These are phyloP conservation scores for Aspergillus biplanus DNA, from an alignment of 495 filamentous ascomycete genomes.

Conservation along the genomic window DNA sequence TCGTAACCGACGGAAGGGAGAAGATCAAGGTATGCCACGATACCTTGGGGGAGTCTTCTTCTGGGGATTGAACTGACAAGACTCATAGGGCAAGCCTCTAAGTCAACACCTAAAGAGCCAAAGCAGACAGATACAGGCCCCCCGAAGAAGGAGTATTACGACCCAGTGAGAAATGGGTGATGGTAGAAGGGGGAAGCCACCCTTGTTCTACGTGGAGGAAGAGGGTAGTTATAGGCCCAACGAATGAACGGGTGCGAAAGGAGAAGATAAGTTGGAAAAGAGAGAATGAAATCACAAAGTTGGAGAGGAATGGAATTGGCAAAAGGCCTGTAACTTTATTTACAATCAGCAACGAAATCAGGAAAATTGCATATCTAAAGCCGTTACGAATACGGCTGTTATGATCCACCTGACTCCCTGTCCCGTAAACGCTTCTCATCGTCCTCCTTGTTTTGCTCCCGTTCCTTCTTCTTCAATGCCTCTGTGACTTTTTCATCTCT, in stretches of 20 bases:
- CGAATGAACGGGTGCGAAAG: too few relatives aligned
- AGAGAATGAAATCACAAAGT: background rate
- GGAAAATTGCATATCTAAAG: background rate
- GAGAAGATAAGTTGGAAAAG: background rate
- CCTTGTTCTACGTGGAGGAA: background rate
- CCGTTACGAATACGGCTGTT: background rate
- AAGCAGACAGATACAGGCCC: slow-evolving; percentile 31
- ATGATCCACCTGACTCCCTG: slow-evolving; percentile 23
- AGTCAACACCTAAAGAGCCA: slow-evolving; percentile 25
- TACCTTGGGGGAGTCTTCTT: too few relatives aligned
- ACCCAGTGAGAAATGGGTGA: slow-evolving; percentile 49
- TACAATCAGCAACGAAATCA: background rate
- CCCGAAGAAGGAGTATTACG: slow-evolving; percentile 47
- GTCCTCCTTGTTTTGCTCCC: slow-evolving; percentile 51
- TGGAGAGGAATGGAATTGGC: slow-evolving; percentile 6
- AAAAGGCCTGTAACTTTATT: background rate
- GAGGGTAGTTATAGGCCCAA: too few relatives aligned
- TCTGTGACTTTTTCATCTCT: slow-evolving; percentile 73
- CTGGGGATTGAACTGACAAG: slow-evolving; percentile 2
- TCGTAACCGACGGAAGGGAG: slow-evolving; percentile 48
- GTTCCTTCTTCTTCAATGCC: slow-evolving; percentile 62
- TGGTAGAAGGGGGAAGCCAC: background rate
- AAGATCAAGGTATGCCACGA: slow-evolving; percentile 38
- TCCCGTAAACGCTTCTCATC: slow-evolving; percentile 33
- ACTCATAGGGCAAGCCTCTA: slow-evolving; percentile 17